Evolutionary conservation across 441 rosid genomes (phyloP).

Genomic region (Corymbia calophylla): DNA sequence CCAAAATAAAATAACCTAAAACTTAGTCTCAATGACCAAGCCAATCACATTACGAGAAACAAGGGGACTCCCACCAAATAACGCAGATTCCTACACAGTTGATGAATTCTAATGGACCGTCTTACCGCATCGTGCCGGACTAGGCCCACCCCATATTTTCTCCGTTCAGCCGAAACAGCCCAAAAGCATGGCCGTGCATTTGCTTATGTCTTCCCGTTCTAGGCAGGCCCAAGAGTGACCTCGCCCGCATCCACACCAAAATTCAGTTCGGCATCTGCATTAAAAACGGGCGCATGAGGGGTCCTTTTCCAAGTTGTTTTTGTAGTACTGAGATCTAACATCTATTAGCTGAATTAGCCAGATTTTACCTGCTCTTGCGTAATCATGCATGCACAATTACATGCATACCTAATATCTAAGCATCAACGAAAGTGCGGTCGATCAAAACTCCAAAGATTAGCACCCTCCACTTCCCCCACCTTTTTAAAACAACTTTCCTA

Average conservation of each 20-base stretch:
- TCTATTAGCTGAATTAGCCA: not conserved
- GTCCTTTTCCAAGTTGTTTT: not conserved
- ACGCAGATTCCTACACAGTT: no score
- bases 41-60: not conserved
- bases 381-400: not conserved
- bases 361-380: not conserved
- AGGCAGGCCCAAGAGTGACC: not conserved
- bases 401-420: not conserved
- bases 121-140: not conserved
- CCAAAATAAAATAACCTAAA: no score
- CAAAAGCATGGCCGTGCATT: not conserved
- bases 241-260: no score
- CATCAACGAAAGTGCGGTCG: not conserved
- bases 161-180: not conserved
- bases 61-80: fast-evolving
- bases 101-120: not conserved
- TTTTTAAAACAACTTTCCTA: no score
- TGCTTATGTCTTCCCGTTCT: not conserved
- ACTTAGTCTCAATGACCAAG: not conserved
- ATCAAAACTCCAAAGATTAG: not conserved
- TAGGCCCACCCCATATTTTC: not conserved
- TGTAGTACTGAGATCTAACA: not conserved
- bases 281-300: not conserved
- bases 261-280: no score
- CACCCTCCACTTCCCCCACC: no score